phyloP scores from a whole-genome alignment of 805 yeast species.

The Yamadazyma ubonensis region DNA sequence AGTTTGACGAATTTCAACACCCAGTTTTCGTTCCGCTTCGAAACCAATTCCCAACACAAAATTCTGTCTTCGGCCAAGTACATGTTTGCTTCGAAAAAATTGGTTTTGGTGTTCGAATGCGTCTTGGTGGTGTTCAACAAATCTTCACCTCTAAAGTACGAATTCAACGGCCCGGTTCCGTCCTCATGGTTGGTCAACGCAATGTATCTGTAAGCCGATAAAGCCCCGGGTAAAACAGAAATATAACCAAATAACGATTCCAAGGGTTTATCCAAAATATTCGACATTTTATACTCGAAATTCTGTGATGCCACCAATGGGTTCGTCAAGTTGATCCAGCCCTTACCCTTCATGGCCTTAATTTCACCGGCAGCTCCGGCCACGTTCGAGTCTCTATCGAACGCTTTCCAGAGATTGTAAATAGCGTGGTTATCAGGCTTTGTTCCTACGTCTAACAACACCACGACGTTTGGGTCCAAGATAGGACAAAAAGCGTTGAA shows the following conservation, averaged over 20 bases:
- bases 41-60: conserved; percentile 92
- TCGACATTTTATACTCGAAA: conserved; percentile 96
- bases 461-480: conserved; percentile 86
- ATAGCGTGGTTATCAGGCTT: conserved; percentile 85
- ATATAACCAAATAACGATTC: conserved; percentile 93
- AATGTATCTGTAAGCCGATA: conserved; percentile 88
- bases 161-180: conserved; percentile 87
- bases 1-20: conserved; percentile 86
- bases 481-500: conserved; percentile 93
- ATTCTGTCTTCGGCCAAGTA: conserved; percentile 96
- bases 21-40: conserved; percentile 82
- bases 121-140: conserved; percentile 28
- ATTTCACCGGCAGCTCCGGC: conserved; percentile 99
- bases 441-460: conserved; percentile 95
- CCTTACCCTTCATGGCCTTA: conserved; percentile 90
- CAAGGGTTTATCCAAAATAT: conserved; percentile 89
- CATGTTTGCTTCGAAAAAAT: conserved; percentile 94
- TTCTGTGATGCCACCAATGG: conserved; percentile 96
- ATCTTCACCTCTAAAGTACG: conserved; percentile 88
- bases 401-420: conserved; percentile 96
- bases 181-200: conserved; percentile 83
- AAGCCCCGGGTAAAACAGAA: conserved; percentile 91
- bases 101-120: conserved; percentile 50
- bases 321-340: conserved; percentile 75
- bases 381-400: conserved; percentile 92